Conservation (phyloP, 2,329 filamentous ascomycete species). For the Paraphoma chrysanthemicola region DNA sequence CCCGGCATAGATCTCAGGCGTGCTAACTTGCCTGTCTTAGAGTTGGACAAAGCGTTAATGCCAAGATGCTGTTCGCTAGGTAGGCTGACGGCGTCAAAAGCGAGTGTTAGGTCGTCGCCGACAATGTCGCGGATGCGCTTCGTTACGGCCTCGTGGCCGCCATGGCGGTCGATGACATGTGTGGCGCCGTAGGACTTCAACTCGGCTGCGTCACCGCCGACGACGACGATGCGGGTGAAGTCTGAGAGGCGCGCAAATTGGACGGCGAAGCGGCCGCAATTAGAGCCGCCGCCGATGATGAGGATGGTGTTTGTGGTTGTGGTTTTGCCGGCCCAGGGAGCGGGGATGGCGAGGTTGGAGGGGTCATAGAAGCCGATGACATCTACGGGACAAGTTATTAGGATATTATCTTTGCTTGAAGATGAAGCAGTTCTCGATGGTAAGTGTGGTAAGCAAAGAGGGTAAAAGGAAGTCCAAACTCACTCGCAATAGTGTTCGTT, state of each 20-base stretch:
- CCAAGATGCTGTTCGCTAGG: conserved; percentile 32
- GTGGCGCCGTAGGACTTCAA: conserved; percentile 50
- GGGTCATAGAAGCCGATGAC: conserved; percentile 43
- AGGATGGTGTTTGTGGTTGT: too few relatives aligned
- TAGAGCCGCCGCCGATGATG: conserved; percentile 48
- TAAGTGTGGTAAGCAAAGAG: too few relatives aligned
- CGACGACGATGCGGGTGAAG: conserved; percentile 50
- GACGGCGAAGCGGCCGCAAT: conserved; percentile 42
- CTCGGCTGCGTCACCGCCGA: conserved; percentile 40
- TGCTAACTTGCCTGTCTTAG: conserved; percentile 45
- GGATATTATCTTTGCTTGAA: too few relatives aligned
- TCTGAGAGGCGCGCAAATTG: conserved; percentile 46
- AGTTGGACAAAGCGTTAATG: conserved; percentile 45
- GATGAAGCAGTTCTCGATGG: too few relatives aligned
- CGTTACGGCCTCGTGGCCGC: conserved; percentile 36
- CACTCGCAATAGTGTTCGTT: conserved; percentile 42
- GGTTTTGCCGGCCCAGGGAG: too few relatives aligned
- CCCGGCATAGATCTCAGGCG: conserved; percentile 28
- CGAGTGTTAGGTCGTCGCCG: conserved; percentile 50
- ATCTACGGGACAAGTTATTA: background rate
- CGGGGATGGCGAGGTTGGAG: conserved; percentile 29
- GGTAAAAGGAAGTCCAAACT: too few relatives aligned
- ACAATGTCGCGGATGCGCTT: conserved; percentile 45
- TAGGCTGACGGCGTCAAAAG: conserved; percentile 45
- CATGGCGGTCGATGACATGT: conserved; percentile 52